Evolutionary conservation across 345 rosid species (phyloP).

Genomic region (Populus simonii): DNA sequence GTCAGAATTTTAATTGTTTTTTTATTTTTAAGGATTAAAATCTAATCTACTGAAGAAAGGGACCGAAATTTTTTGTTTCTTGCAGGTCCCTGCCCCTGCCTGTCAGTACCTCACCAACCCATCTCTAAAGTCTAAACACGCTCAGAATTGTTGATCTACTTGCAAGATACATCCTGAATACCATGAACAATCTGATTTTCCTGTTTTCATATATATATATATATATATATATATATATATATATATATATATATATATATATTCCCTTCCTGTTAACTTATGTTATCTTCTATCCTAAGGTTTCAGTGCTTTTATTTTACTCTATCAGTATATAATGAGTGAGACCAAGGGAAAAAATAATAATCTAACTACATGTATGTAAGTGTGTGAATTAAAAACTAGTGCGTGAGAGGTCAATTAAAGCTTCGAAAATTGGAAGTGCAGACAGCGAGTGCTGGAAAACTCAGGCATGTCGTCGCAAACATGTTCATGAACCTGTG

Average conservation of each 20-base stretch:
- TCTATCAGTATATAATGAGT: not conserved
- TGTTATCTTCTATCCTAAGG: slow-evolving; percentile 1
- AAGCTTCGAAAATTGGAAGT: not conserved
- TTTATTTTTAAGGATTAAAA: too few relatives aligned
- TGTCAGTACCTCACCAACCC: not conserved
- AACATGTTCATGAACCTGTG: not conserved
- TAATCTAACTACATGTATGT: not conserved
- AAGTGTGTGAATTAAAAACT: not conserved
- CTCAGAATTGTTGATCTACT: not conserved
- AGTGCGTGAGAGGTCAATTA: not conserved
- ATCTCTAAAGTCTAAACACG: too few relatives aligned
- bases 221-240: not conserved
- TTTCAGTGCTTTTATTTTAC: not conserved
- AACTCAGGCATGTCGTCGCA: not conserved
- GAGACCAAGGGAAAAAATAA: not conserved
- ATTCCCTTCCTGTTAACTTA: not conserved
- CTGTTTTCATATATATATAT: not conserved
- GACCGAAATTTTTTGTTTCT: too few relatives aligned
- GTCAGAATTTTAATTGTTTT: too few relatives aligned
- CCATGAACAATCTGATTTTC: not conserved
- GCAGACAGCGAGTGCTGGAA: not conserved
- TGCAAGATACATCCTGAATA: not conserved
- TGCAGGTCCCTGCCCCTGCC: not conserved
- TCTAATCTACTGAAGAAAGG: too few relatives aligned
- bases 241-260: not conserved